Evolutionary conservation across 2,329 filamentous ascomycete genomes (phyloP).

Genomic region (Ophiosphaerella narmari): DNA sequence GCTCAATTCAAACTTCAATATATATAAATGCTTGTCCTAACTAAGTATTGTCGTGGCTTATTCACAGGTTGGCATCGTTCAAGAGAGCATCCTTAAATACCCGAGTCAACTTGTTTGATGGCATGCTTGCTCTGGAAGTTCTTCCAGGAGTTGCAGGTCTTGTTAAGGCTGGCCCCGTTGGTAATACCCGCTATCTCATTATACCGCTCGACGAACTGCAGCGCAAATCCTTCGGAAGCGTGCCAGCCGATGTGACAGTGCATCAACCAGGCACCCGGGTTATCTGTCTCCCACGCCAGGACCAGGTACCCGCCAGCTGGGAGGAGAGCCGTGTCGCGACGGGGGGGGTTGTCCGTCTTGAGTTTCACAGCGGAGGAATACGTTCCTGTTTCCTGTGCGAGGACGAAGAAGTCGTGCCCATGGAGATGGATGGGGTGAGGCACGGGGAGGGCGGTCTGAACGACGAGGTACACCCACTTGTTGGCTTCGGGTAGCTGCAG

Average conservation of each 20-base stretch:
- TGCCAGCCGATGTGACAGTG: slow-evolving; percentile 49
- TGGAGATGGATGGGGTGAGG: slow-evolving; percentile 40
- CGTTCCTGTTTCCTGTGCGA: slow-evolving; percentile 33
- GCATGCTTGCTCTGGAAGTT: too few species aligned
- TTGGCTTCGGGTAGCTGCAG: slow-evolving; percentile 26
- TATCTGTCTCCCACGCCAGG: slow-evolving; percentile 43
- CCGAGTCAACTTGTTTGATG: too few species aligned
- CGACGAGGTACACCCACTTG: slow-evolving; percentile 48
- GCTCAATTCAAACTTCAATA: too few species aligned
- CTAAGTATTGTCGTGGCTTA: too few species aligned
- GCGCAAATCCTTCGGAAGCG: slow-evolving; percentile 37
- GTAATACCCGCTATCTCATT: slow-evolving; percentile 31
- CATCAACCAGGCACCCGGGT: slow-evolving; percentile 45
- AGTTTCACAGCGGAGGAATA: slow-evolving; percentile 20
- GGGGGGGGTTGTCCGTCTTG: slow-evolving; percentile 37
- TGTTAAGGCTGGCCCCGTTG: slow-evolving; percentile 7
- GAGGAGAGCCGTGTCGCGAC: slow-evolving; percentile 40
- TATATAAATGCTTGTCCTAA: too few species aligned
- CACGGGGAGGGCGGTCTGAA: slow-evolving; percentile 43
- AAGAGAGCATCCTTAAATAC: too few species aligned
- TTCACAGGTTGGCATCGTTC: too few species aligned
- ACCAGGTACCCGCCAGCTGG: slow-evolving; percentile 39
- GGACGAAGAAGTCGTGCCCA: slow-evolving; percentile 41
- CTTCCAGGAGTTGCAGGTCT: too few species aligned
- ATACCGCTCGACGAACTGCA: slow-evolving; percentile 40